These are phyloP conservation scores for Boletus coccyginus DNA, from an alignment of 768 basidiomycete genomes.

Conservation along the genomic window DNA sequence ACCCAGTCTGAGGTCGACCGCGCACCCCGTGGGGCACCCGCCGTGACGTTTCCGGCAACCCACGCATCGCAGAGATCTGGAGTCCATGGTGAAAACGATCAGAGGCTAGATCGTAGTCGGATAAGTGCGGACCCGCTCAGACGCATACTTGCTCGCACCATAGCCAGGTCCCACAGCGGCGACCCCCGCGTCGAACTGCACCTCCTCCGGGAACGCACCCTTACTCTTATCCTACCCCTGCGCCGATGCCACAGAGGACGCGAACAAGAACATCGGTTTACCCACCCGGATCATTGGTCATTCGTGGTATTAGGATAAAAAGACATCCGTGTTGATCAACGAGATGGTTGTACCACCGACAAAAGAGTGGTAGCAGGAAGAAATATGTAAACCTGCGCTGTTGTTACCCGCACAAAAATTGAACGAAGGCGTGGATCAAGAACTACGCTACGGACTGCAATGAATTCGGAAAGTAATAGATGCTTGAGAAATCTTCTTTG, in stretches of 20 bases:
- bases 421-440: too few species aligned
- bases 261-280: conserved; percentile 40
- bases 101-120: too few species aligned
- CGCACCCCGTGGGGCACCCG: conserved; percentile 32
- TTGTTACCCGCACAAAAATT: too few species aligned
- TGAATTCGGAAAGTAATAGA: too few species aligned
- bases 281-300: conserved; percentile 1
- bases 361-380: too few species aligned
- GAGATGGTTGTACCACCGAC: conserved; percentile 23
- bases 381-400: too few species aligned
- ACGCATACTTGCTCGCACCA: conserved; percentile 34
- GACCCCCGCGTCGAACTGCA: conserved; percentile 22
- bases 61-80: conserved; percentile 34
- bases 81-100: not conserved
- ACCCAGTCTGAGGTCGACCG: conserved; percentile 38
- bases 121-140: conserved; percentile 15
- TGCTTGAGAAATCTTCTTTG: too few species aligned
- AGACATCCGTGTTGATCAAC: conserved; percentile 4
- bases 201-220: conserved; percentile 21
- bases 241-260: conserved; percentile 35
- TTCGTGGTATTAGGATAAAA: too few species aligned
- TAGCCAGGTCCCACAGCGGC: conserved; percentile 37
- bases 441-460: too few species aligned
- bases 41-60: conserved; percentile 33
- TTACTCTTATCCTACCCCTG: conserved; percentile 13